Conservation (phyloP, 129 eudicot genomes). For the Logfia minima region DNA sequence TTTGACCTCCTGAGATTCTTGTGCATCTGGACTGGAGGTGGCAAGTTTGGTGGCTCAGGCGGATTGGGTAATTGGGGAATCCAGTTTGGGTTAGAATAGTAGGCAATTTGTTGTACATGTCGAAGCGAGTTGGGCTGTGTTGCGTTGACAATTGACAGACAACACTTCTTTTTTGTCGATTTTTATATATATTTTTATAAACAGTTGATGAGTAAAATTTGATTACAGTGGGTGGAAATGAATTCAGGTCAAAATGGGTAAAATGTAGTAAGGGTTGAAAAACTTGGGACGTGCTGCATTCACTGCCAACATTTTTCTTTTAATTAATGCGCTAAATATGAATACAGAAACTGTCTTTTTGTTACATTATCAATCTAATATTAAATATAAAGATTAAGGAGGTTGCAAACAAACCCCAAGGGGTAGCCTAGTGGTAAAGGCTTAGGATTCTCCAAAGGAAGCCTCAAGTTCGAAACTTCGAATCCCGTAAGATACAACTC, state of each 20-base stretch:
- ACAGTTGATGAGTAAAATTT: neutral
- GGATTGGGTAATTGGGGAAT: neutral
- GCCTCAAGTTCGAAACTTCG: too few relatives aligned
- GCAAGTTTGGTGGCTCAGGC: neutral
- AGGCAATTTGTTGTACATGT: neutral
- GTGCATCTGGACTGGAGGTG: constrained; percentile 14
- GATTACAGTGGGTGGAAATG: neutral
- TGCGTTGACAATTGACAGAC: neutral
- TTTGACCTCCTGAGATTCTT: constrained; percentile 15
- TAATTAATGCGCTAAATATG: neutral
- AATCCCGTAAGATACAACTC: too few relatives aligned
- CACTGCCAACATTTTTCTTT: neutral
- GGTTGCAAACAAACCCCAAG: neutral
- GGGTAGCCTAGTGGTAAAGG: too few relatives aligned
- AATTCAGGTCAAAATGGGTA: neutral
- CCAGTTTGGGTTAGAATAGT: neutral
- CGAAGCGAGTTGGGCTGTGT: neutral
- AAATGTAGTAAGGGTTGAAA: neutral
- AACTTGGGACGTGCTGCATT: neutral
- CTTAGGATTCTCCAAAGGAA: too few relatives aligned
- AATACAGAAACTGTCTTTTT: neutral
- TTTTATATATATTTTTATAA: neutral
- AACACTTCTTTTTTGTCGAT: neutral
- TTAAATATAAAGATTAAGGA: neutral
- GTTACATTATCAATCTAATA: neutral